Base-by-base conservation (phyloP, 331 rosid genomes). In the Rhamnella rubrinervis region DNA sequence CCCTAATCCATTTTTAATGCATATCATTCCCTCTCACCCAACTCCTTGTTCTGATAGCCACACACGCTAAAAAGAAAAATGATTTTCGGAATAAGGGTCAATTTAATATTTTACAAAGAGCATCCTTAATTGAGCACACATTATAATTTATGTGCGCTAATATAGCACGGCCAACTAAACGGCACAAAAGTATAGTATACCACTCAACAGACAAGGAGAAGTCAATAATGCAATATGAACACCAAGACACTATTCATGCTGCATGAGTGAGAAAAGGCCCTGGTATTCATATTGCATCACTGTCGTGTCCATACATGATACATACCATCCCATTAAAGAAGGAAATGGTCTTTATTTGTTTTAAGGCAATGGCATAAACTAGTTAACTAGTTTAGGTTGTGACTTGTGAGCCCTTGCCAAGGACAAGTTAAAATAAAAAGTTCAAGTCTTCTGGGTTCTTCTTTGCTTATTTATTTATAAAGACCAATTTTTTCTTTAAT, bases 171-270 rank as follows among this genome's bases (percentile, higher is more conserved):
- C 16, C 62, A 17, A 53, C 9, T 53, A 53, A 53, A 6, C 25
- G 12, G 25, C 58, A n/a, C 25, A 6, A 53, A 53, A 17, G 23
- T 18, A 12, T 53, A 52, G 20, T 7, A 7, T 9, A n/a, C 9
- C 57, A 52, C 72, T 55, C 63, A 56, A 63, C 70, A 20, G 63
- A 71, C 49, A 62, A 31, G 55, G 46, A 64, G 49, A 66, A 55
- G 78, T 71, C 76, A 80, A 68, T 13, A 70, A 70, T 8, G 38
- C 6, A 58, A 4, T 55, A 16, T 49, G 55, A 49, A 49, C 1
- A 6, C 55, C 19, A 53, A 8, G 12, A n/a, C 57, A 12, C 19
- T 53, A 18, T 1, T 19, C 11, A 18, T 44, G 14, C 4, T 1
- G 3, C 0, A 44, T 44, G 16, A 44, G 11, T 44, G 49, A 44